These are phyloP conservation scores for Meyerozyma smithsonii DNA, from an alignment of 1,139 yeast species.

Conservation along the genomic window DNA sequence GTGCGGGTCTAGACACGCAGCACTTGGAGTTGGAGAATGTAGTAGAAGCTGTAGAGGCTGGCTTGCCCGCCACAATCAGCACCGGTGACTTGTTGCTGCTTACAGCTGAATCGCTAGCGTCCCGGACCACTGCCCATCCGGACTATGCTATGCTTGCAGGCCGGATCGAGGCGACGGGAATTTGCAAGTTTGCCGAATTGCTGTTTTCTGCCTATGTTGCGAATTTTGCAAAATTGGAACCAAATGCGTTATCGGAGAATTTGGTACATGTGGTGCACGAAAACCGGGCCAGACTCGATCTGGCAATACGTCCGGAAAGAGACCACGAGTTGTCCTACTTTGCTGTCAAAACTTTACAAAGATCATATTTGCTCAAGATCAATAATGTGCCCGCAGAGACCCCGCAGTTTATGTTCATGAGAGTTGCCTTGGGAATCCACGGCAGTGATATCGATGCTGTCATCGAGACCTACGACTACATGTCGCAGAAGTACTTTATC, in stretches of 20 bases:
- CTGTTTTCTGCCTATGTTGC: neutral
- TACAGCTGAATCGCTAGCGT: slow-evolving; percentile 42
- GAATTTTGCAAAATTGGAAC: neutral
- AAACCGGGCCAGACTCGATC: slow-evolving; percentile 6
- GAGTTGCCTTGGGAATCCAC: slow-evolving; percentile 87
- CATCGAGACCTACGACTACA: slow-evolving; percentile 74
- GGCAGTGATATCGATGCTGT: slow-evolving; percentile 68
- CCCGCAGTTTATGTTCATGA: slow-evolving; percentile 86
- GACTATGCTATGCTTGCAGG: slow-evolving; percentile 47
- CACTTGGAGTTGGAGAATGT: slow-evolving; percentile 20
- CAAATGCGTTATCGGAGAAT: neutral
- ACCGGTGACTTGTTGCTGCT: slow-evolving; percentile 31
- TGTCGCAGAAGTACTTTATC: slow-evolving; percentile 80
- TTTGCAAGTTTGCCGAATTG: neutral
- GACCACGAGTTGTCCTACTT: slow-evolving; percentile 80
- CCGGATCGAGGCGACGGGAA: slow-evolving; percentile 26
- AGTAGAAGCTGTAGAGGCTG: slow-evolving; percentile 17
- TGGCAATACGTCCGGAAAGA: slow-evolving; percentile 4
- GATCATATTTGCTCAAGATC: slow-evolving; percentile 71
- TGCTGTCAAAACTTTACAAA: slow-evolving; percentile 83
- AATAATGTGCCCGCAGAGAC: slow-evolving; percentile 78
- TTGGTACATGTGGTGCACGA: slow-evolving; percentile 5
- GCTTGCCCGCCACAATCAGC: slow-evolving; percentile 31
- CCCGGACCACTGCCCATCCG: slow-evolving; percentile 41
- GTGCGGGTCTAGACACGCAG: slow-evolving; percentile 15